Evolutionary conservation across 179 eudicot genomes (phyloP), one percentile per base, ranked within the genome.

Genomic region (Heliamphora pulchella): DNA sequence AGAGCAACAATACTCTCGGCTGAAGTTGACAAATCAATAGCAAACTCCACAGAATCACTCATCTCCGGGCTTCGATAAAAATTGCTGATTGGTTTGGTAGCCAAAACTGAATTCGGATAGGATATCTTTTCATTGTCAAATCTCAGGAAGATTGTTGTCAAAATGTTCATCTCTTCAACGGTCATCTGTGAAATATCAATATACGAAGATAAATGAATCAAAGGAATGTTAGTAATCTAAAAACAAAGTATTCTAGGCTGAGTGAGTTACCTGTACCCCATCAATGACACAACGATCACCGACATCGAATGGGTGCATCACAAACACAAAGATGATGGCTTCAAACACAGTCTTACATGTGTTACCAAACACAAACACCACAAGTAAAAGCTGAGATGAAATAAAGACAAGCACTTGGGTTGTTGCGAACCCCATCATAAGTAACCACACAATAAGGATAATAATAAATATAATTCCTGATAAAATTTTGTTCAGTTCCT

Each of bases 221-320:
- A 69, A 20, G 14, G 48, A 50, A 62, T 7, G 4, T 57, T 15
- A 55, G 18, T 14, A 47, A 41, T 62, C 4, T 17, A 77, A 70
- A 81, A 22, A 63, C 8, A 17, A 43, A 14, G 22, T 31, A 63
- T 57, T 18, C 4, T 6, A 64, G 54, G 58, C 55, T 13, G 50
- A 68, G 57, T 22, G 67, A 79, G 4, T 81, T 87, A 90, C 98
- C 97, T 92, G 94, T 81, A 89, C 89, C 22, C 93, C 98, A 84
- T 93, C 97, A 80, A 93, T 81, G 80, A 92, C 91, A 71, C 98
- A 92, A 18, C 93, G 94, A 71, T 93, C 97, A 53, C 98, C 98
- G 47, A 90, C 90, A 83, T 93, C 97, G 71, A 86, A 93, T 0
- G 96, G 97, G 84, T 93, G 97, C 90, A 91, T 87, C 43, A 90